These are phyloP conservation scores for Cynara cardunculus DNA, from an alignment of 129 eudicot species.

Conservation along the genomic window DNA sequence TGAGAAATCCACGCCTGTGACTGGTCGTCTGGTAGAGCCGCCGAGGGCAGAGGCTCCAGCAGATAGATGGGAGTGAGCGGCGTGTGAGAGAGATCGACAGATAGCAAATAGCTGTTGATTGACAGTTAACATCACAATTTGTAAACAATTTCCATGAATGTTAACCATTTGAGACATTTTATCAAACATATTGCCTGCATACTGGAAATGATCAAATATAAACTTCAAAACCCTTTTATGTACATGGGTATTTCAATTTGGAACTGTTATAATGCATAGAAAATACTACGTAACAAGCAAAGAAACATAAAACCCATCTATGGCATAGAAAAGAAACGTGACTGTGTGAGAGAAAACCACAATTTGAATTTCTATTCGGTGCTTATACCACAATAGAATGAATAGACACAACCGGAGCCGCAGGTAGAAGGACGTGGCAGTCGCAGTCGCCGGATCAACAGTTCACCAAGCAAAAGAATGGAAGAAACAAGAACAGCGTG, in stretches of 20 bases:
- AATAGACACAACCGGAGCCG: neutral
- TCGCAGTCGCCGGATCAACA: neutral
- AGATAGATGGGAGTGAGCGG: neutral
- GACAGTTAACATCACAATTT: neutral
- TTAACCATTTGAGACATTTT: neutral
- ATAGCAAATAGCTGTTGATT: neutral
- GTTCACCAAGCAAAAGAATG: neutral
- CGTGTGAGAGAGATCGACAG: too few species aligned
- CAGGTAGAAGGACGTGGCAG: neutral
- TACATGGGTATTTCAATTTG: neutral
- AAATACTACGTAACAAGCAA: neutral
- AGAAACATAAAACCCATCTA: neutral
- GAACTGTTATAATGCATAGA: neutral
- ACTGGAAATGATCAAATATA: neutral
- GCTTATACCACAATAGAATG: neutral
- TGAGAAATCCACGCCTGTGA: neutral
- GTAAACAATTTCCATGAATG: neutral
- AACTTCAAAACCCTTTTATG: neutral
- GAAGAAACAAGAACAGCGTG: conserved; percentile 59
- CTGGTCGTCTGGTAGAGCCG: neutral
- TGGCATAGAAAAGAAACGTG: neutral
- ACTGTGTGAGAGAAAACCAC: neutral
- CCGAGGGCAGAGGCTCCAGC: neutral
- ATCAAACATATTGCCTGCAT: conserved; percentile 29
- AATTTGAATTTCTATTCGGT: neutral